Conservation (phyloP, 345 rosid genomes). For the Lepidium didymum region DNA sequence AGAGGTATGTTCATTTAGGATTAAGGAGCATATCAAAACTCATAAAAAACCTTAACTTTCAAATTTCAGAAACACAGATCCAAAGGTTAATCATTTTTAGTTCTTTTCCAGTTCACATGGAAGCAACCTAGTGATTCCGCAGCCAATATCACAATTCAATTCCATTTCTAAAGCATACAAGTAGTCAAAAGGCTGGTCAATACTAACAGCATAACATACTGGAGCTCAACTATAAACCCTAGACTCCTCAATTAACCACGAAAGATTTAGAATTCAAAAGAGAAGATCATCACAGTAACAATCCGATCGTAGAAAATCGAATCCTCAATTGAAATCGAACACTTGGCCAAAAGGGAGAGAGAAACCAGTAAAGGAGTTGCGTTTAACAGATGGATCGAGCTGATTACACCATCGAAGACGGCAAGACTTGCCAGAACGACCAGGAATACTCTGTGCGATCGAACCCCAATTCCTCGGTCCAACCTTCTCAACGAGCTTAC, state of each 20-base stretch:
- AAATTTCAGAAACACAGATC: not conserved
- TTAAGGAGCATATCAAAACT: not conserved
- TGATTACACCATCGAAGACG: conserved; percentile 96
- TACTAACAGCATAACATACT: not conserved
- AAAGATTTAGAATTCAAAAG: not conserved
- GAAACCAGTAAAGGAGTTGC: conserved; percentile 74
- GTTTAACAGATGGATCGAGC: conserved; percentile 74
- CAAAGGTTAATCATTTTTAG: not conserved
- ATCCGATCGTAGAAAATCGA: not conserved
- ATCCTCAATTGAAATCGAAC: not conserved
- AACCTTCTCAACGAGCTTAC: conserved; percentile 46
- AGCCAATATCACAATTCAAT: not conserved
- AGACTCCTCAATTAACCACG: not conserved
- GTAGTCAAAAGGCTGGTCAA: not conserved
- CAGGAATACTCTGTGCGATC: conserved; percentile 68
- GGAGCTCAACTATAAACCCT: not conserved
- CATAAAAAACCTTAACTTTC: not conserved
- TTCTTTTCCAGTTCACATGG: not conserved
- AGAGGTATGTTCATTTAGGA: not conserved
- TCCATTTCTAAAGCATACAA: not conserved
- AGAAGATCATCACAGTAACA: conserved; percentile 2
- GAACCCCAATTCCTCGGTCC: conserved; percentile 79
- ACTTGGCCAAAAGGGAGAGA: not conserved
- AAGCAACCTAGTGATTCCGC: not conserved
- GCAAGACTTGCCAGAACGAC: conserved; percentile 84